These are phyloP conservation scores for Fraxinus pennsylvanica DNA, from an alignment of 257 asterid species.

Conservation along the genomic window DNA sequence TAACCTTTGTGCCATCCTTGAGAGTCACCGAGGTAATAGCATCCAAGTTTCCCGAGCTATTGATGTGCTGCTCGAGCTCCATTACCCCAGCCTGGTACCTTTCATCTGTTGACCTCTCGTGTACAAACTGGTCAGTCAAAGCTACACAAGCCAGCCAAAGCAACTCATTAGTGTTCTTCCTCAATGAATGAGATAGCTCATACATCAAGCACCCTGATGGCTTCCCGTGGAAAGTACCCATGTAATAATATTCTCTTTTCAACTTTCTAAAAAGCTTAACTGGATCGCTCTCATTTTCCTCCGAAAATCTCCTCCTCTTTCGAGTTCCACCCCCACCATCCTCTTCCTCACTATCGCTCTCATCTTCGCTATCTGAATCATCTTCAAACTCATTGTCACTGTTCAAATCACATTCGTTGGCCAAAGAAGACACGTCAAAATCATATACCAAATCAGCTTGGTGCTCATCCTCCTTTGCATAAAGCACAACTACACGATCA, in stretches of 20 bases:
- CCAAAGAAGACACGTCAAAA: conserved; percentile 81
- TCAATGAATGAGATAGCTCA: conserved; percentile 69
- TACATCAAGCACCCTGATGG: conserved; percentile 98
- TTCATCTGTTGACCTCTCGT: conserved; percentile 86
- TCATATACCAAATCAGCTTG: conserved; percentile 85
- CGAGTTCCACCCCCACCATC: conserved; percentile 51
- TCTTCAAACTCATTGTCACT: conserved; percentile 81
- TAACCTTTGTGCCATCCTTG: conserved; percentile 90
- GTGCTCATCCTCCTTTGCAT: conserved; percentile 73
- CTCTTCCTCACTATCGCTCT: conserved; percentile 58
- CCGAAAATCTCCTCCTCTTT: conserved; percentile 63
- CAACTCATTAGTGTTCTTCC: conserved; percentile 76
- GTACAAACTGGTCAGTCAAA: conserved; percentile 92
- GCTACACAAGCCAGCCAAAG: conserved; percentile 98
- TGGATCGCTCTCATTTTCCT: conserved; percentile 53
- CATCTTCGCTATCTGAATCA: conserved; percentile 67
- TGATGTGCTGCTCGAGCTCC: conserved; percentile 93
- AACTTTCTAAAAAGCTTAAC: conserved; percentile 68
- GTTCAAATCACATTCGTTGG: conserved; percentile 76
- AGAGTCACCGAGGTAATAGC: conserved; percentile 76
- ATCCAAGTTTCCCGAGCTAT: conserved; percentile 83
- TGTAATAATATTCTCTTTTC: conserved; percentile 73
- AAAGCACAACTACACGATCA: conserved; percentile 80
- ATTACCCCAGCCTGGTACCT: conserved; percentile 83
- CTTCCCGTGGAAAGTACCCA: conserved; percentile 96